These are phyloP conservation scores for Pleurostoma richardsiae DNA, from an alignment of 2,329 filamentous ascomycete genomes.

Conservation along the genomic window DNA sequence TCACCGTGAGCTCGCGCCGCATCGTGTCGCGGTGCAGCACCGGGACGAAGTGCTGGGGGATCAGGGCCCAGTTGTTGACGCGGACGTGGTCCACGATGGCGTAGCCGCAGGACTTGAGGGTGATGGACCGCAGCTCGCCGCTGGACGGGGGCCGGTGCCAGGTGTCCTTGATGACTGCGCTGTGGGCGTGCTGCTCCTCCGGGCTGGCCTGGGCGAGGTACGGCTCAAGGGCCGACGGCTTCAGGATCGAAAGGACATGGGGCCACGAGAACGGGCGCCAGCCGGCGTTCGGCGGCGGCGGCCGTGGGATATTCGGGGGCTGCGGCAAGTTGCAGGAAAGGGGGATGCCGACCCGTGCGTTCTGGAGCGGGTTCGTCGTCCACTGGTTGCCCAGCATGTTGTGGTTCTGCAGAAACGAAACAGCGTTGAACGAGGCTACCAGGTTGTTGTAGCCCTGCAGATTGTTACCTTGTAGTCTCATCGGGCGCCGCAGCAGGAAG, in stretches of 20 bases:
- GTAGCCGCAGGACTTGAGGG: slow-evolving; percentile 60
- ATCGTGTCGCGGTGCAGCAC: slow-evolving; percentile 8
- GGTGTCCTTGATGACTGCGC: no score
- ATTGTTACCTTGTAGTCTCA: no score
- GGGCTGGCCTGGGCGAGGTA: no score
- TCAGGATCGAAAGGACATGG: slow-evolving; percentile 30
- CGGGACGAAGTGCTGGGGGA: slow-evolving; percentile 15
- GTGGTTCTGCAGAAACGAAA: not conserved
- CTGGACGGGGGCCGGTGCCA: no score
- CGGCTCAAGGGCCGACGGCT: slow-evolving; percentile 10
- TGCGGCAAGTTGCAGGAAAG: not conserved
- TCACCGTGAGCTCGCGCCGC: slow-evolving; percentile 4
- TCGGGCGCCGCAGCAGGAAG: slow-evolving; percentile 6
- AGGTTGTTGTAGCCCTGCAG: not conserved
- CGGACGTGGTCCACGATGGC: slow-evolving; percentile 32
- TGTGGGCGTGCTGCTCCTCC: no score
- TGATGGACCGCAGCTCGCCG: slow-evolving; percentile 28
- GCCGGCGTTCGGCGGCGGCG: not conserved
- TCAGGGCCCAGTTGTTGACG: slow-evolving; percentile 29
- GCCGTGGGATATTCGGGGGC: not conserved
- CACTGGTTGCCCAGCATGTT: not conserved
- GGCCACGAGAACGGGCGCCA: slow-evolving; percentile 31
- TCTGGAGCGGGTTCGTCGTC: not conserved
- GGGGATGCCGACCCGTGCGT: not conserved
- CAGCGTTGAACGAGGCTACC: not conserved